Evolutionary conservation across 768 basidiomycete species (phyloP).

Genomic region (Cyclocybe aegerita): DNA sequence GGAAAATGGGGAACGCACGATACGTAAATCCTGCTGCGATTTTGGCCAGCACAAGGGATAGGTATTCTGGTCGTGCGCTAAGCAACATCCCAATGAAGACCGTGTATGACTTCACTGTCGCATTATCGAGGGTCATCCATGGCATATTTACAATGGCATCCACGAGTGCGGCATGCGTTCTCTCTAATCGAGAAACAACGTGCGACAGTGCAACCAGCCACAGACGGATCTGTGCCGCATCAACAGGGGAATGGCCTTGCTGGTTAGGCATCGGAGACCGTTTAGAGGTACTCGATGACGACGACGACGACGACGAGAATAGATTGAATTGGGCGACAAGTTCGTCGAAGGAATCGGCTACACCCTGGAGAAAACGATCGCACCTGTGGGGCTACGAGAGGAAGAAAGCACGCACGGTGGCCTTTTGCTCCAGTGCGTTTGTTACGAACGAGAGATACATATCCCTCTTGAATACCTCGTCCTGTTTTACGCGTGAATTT

Average conservation of each 20-base stretch:
- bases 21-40: conserved; percentile 85
- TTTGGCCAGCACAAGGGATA: conserved; percentile 78
- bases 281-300: background rate
- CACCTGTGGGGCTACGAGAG: conserved; percentile 2
- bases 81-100: conserved; percentile 90
- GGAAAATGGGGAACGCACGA: conserved; percentile 54
- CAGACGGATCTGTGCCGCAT: conserved; percentile 60
- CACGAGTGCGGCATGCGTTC: conserved; percentile 75
- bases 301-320: conserved; percentile 29
- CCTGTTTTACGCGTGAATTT: conserved; percentile 76
- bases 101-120: conserved; percentile 85
- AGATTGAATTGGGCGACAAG: conserved; percentile 84
- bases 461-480: conserved; percentile 73
- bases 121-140: conserved; percentile 89
- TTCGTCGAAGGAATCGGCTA: conserved; percentile 76
- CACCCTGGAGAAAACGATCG: conserved; percentile 49
- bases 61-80: conserved; percentile 89
- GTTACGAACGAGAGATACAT: conserved; percentile 85
- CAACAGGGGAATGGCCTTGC: conserved; percentile 25
- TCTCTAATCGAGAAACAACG: conserved; percentile 88
- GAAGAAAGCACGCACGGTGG: conserved; percentile 47
- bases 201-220: conserved; percentile 90
- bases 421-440: conserved; percentile 76
- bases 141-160: conserved; percentile 85
- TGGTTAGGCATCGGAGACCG: background rate